Percentiles rank a stretch among this genome's conserved stretches.
These are phyloP conservation scores for Jamesozyma gamospora DNA, from an alignment of 805 yeast genomes.

Conservation along the genomic window DNA sequence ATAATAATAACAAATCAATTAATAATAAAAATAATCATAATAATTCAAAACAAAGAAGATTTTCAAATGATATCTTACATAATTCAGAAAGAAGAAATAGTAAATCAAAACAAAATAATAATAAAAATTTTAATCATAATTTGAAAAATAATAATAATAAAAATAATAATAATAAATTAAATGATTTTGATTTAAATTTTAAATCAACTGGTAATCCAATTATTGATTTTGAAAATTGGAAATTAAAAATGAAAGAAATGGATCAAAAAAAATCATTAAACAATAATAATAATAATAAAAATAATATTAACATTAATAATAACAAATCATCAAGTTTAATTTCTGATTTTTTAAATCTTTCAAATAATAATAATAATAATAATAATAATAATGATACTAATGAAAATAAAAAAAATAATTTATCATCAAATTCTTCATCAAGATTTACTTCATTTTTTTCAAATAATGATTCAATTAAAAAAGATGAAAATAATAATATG, in stretches of 20 bases:
- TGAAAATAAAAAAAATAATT: neutral
- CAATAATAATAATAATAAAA: neutral
- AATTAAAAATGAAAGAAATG: constrained; percentile 30
- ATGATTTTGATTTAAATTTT: constrained; percentile 27
- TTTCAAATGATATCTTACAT: constrained; percentile 6
- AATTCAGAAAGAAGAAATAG: constrained; percentile 8
- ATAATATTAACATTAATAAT: neutral
- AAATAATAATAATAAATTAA: constrained; percentile 15
- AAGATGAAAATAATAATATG: neutral
- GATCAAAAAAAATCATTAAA: constrained; percentile 26
- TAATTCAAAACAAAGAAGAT: constrained; percentile 8
- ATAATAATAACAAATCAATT: constrained; percentile 4
- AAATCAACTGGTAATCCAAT: constrained; percentile 29
- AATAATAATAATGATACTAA: neutral
- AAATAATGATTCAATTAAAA: neutral
- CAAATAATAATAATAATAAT: neutral
- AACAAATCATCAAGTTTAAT: constrained; percentile 18
- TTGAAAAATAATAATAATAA: constrained; percentile 7
- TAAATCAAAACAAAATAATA: constrained; percentile 3
- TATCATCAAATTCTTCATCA: constrained; percentile 20
- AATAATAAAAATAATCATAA: constrained; percentile 5
- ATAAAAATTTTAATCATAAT: constrained; percentile 6
- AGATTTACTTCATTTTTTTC: constrained; percentile 30
- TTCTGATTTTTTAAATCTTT: constrained; percentile 23
- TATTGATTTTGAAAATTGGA: constrained; percentile 35